phyloP scores from a whole-genome alignment of 2,329 filamentous ascomycete genomes.

The Aspergillus unguis region DNA sequence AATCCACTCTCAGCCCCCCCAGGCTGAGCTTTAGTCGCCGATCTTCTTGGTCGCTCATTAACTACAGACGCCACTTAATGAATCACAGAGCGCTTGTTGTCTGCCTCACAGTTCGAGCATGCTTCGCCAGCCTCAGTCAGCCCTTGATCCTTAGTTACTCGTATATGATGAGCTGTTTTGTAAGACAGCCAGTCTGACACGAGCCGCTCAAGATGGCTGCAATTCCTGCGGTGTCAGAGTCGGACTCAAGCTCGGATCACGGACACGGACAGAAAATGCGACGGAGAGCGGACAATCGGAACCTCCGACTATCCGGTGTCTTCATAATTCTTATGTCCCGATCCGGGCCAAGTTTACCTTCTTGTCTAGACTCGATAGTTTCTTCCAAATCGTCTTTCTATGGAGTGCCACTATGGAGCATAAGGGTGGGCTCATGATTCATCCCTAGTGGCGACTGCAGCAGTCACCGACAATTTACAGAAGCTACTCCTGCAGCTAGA shows the following conservation, averaged over 20 bases:
- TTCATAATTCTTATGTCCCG: slow-evolving; percentile 8
- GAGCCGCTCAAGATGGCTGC: neutral
- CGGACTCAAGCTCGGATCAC: neutral
- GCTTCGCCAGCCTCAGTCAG: neutral
- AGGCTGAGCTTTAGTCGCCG: slow-evolving; percentile 3
- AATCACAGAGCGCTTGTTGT: neutral
- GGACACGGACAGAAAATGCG: neutral
- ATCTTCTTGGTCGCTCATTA: neutral
- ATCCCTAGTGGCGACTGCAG: no score
- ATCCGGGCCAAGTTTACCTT: neutral
- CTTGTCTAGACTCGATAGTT: no score
- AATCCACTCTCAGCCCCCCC: neutral
- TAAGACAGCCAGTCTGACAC: neutral
- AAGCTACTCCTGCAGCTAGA: no score
- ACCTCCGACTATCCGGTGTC: slow-evolving; percentile 12
- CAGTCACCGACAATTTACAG: no score
- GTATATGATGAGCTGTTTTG: neutral
- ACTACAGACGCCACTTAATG: neutral
- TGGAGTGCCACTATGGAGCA: no score
- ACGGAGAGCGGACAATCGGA: slow-evolving; percentile 6
- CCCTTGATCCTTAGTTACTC: neutral
- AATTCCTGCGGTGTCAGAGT: neutral
- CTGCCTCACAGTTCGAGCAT: neutral
- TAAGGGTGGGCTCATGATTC: no score
- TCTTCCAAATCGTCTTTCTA: no score